phyloP scores from a whole-genome alignment of 441 rosid species.

The Erysimum cheiri region DNA sequence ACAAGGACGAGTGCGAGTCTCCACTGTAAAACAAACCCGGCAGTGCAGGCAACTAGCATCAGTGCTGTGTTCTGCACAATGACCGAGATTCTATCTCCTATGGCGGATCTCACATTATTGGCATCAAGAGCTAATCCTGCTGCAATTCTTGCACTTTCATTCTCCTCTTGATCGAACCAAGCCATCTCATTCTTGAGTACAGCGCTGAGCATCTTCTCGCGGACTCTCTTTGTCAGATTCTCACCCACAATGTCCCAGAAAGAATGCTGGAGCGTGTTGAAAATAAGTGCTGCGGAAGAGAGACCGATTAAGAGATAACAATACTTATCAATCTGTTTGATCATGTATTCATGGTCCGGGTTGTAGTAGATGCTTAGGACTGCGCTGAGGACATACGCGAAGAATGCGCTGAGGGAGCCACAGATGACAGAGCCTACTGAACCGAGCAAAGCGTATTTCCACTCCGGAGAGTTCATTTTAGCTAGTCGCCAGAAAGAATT shows the following conservation, averaged over 20 bases:
- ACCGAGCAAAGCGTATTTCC: constrained; percentile 91
- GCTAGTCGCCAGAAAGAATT: constrained; percentile 93
- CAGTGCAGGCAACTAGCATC: constrained; percentile 95
- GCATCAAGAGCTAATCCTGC: constrained; percentile 97
- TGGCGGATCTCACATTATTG: constrained; percentile 92
- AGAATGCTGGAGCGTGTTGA: constrained; percentile 92
- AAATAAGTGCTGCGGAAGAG: constrained; percentile 87
- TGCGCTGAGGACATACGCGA: constrained; percentile 93
- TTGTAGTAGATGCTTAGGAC: constrained; percentile 86
- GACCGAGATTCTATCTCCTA: constrained; percentile 94
- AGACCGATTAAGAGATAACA: constrained; percentile 91
- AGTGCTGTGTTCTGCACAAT: constrained; percentile 95
- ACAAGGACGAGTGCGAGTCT: constrained; percentile 95
- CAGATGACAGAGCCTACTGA: constrained; percentile 92
- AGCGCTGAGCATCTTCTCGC: constrained; percentile 90
- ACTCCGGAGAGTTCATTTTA: constrained; percentile 98
- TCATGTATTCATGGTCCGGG: constrained; percentile 84
- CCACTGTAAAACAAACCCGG: constrained; percentile 98
- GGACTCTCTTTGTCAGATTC: constrained; percentile 94
- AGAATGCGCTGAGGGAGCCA: constrained; percentile 97
- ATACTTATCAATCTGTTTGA: constrained; percentile 81
- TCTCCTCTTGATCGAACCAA: constrained; percentile 98
- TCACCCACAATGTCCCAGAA: constrained; percentile 99
- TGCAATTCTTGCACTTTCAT: constrained; percentile 92
- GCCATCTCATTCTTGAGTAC: constrained; percentile 98